Evolutionary conservation across 352 stramenopile genomes (phyloP).

Genomic region (Globisporangium viniferum): DNA sequence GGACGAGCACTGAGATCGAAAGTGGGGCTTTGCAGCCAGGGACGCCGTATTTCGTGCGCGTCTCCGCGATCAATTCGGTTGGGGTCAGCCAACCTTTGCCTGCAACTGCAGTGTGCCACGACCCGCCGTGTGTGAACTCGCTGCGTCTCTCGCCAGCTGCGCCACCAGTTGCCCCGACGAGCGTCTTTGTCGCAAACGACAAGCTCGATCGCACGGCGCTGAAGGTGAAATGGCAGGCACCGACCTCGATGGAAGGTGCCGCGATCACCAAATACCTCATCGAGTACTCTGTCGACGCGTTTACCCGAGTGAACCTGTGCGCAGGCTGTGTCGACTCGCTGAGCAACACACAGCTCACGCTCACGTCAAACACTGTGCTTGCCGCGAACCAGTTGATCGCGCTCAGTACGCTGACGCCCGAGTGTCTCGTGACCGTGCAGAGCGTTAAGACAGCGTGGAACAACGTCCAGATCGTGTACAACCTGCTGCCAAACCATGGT

Average conservation of each 20-base stretch:
- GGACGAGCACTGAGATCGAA: constrained; percentile 71
- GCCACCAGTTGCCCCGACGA: constrained; percentile 62
- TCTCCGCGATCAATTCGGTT: constrained; percentile 87
- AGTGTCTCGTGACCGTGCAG: constrained; percentile 52
- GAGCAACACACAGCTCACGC: constrained; percentile 29
- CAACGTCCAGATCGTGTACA: constrained; percentile 35
- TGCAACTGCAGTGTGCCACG: constrained; percentile 46
- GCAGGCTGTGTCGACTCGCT: constrained; percentile 46
- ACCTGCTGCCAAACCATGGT: constrained; percentile 43
- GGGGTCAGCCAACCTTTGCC: constrained; percentile 59
- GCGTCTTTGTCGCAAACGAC: constrained; percentile 84
- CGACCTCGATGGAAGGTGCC: constrained; percentile 61
- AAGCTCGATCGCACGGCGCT: constrained; percentile 68
- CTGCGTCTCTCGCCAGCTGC: constrained; percentile 49
- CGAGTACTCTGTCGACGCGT: constrained; percentile 77
- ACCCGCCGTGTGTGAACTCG: constrained; percentile 48
- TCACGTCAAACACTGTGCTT: constrained; percentile 32
- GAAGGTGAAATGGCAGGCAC: constrained; percentile 83
- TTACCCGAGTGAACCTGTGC: constrained; percentile 40
- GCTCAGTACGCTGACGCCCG: constrained; percentile 37
- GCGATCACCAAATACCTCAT: constrained; percentile 71
- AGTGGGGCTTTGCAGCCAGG: constrained; percentile 77
- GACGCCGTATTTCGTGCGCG: constrained; percentile 85
- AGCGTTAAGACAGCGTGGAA: constrained; percentile 38
- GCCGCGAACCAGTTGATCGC: constrained; percentile 35